phyloP scores from a whole-genome alignment of 305 asterid species.

The Euphrasia arctica region DNA sequence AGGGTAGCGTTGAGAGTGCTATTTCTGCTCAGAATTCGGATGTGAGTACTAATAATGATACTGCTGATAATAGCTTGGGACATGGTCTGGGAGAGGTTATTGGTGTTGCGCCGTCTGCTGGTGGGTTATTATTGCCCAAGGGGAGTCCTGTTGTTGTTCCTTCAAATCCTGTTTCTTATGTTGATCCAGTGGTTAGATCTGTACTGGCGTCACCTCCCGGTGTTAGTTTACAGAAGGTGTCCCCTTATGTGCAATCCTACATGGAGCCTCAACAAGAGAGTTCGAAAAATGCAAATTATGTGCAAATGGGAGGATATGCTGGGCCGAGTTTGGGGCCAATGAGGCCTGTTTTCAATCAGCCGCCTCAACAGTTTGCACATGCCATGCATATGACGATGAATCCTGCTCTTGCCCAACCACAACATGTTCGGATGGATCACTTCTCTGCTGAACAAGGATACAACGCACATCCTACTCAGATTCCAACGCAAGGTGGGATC shows the following conservation, averaged over 20 bases:
- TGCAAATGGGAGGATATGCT: constrained; percentile 72
- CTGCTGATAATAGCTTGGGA: constrained; percentile 42
- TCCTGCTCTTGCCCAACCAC: constrained; percentile 57
- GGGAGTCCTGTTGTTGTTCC: constrained; percentile 39
- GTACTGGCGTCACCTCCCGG: constrained; percentile 26
- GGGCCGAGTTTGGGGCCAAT: constrained; percentile 50
- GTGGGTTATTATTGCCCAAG: constrained; percentile 51
- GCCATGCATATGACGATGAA: constrained; percentile 51
- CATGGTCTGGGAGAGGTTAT: constrained; percentile 44
- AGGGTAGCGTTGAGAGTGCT: constrained; percentile 70
- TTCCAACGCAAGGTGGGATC: constrained; percentile 34
- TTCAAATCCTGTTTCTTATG: constrained; percentile 30
- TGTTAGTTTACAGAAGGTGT: constrained; percentile 43
- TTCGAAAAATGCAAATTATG: constrained; percentile 44
- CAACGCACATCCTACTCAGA: constrained; percentile 33
- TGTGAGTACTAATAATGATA: constrained; percentile 52
- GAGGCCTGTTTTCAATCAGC: constrained; percentile 50
- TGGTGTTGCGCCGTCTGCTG: constrained; percentile 38
- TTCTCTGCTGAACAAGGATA: constrained; percentile 62
- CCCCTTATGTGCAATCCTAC: constrained; percentile 54
- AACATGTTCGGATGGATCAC: constrained; percentile 53
- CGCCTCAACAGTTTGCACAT: constrained; percentile 63
- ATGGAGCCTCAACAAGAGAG: constrained; percentile 58
- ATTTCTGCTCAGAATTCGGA: constrained; percentile 69
- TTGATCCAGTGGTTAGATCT: constrained; percentile 41